Conservation (phyloP, 768 basidiomycete genomes). For the Rhodocollybia butyracea region DNA sequence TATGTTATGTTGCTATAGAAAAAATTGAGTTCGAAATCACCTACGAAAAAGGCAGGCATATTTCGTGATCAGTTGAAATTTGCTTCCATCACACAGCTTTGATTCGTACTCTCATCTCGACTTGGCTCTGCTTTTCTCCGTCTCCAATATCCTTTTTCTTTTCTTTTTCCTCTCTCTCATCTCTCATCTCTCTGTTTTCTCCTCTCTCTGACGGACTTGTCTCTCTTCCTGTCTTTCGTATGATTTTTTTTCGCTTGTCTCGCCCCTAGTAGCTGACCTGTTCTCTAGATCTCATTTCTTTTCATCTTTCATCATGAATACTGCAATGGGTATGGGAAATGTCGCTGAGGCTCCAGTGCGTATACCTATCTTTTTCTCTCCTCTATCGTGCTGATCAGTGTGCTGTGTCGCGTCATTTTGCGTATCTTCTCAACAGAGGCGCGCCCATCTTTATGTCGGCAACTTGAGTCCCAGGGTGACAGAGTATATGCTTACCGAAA, state of each 20-base stretch:
- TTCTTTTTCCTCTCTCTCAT: constrained; percentile 45
- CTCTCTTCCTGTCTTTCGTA: constrained; percentile 56
- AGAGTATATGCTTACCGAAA: constrained; percentile 98
- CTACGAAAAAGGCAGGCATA: background rate
- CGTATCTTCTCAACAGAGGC: constrained; percentile 53
- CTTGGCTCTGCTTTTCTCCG: constrained; percentile 28
- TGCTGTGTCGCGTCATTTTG: constrained; percentile 17
- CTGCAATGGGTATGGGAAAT: constrained; percentile 66
- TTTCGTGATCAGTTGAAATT: constrained; percentile 17
- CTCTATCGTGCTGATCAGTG: constrained; percentile 27
- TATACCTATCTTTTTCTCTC: constrained; percentile 20
- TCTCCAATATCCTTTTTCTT: constrained; percentile 37
- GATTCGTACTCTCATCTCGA: constrained; percentile 13
- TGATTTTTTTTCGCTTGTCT: constrained; percentile 34
- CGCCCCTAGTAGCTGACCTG: constrained; percentile 22
- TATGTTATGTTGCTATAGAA: background rate
- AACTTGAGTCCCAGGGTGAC: constrained; percentile 97
- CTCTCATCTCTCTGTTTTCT: constrained; percentile 27
- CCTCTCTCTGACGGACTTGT: constrained; percentile 55
- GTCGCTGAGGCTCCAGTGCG: constrained; percentile 77
- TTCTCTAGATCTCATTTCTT: constrained; percentile 47
- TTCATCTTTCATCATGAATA: constrained; percentile 69
- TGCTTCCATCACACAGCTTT: too few relatives aligned
- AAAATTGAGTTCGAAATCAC: background rate
- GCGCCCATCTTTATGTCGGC: constrained; percentile 98